phyloP scores from a whole-genome alignment of 108 stramenopile species.

The Stephanodiscus minutulus region DNA sequence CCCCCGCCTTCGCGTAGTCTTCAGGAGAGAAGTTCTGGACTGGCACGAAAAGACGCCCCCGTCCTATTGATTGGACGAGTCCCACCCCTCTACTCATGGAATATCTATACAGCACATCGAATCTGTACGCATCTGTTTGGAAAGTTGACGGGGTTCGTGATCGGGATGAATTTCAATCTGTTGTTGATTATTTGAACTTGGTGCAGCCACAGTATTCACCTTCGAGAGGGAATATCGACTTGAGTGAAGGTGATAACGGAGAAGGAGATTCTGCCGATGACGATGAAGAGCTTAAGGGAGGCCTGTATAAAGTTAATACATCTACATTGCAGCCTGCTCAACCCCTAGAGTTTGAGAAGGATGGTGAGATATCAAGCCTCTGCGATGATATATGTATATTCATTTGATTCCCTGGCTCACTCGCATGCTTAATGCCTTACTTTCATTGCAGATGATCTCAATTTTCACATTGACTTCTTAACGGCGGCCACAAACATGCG shows the following conservation, averaged over 20 bases:
- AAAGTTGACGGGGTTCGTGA: constrained; percentile 49
- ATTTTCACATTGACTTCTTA: constrained; percentile 82
- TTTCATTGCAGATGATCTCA: constrained; percentile 40
- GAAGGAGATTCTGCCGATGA: constrained; percentile 64
- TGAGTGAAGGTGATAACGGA: constrained; percentile 50
- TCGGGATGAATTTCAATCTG: constrained; percentile 39
- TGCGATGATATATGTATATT: neutral
- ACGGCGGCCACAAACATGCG: constrained; percentile 74
- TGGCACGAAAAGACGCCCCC: constrained; percentile 82
- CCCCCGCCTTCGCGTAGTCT: too few species aligned
- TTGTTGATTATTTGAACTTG: constrained; percentile 44
- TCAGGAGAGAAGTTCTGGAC: constrained; percentile 69
- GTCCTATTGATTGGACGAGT: constrained; percentile 61
- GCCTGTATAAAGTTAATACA: constrained; percentile 52
- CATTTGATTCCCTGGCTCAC: neutral
- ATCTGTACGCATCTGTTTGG: constrained; percentile 68
- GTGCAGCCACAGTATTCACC: constrained; percentile 68
- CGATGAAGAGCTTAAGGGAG: constrained; percentile 55
- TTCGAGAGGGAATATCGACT: constrained; percentile 46
- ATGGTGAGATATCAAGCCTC: constrained; percentile 30
- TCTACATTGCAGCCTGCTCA: constrained; percentile 45
- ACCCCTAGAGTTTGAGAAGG: constrained; percentile 85
- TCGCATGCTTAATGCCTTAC: neutral
- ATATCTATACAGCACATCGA: constrained; percentile 72
- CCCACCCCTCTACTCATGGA: constrained; percentile 63